Base-by-base conservation (phyloP, 352 stramenopile genomes). In the Phytopythium aichiense region DNA sequence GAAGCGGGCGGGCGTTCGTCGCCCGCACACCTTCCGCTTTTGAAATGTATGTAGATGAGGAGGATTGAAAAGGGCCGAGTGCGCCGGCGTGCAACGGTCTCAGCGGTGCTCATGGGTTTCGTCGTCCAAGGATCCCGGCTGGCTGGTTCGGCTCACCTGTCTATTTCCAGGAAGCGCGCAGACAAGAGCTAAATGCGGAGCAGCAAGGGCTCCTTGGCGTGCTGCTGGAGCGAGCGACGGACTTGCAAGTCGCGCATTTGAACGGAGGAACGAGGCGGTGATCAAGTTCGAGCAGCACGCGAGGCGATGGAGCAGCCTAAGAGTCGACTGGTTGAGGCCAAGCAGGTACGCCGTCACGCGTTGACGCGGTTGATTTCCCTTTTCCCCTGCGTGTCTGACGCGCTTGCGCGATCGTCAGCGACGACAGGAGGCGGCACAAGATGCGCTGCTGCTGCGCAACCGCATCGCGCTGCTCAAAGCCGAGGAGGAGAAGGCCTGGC, bases 401-500 rank as follows among this genome's bases (percentile, higher is more conserved):
- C 11, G 11, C 9, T 33, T 48, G 18, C 7, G 3, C 22, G 25
- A 16, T 38, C 20, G 15, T 22, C 62, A 92, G 76, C 76, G 84
- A 58, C 81, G 85, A 30, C 83, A 92, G 70, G 85, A 94, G 53
- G 83, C 83, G 5, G 85, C 83, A 0, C 89, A 82, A 38, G 82
- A 94, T 48, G 84, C 79, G 18, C 71, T 88, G 52, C 55, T 95
- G 69, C 64, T 94, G 57, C 77, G 78, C 55, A 94, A 94, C 55
- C 84, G 86, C 61, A 90, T 94, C 64, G 72, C 86, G 16, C 61
- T 95, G 61, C 81, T 93, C 65, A 89, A 90, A 58, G 72, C 81
- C 15, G 84, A 94, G 52, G 82, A 92, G 54, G 81, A 91, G 23
- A 91, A 91, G 50, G 84, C 85, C 22, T 92, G 83, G 83, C 88